These are phyloP conservation scores for Babesia sp. DNA, from an alignment of 169 alveolate genomes.

Conservation along the genomic window DNA sequence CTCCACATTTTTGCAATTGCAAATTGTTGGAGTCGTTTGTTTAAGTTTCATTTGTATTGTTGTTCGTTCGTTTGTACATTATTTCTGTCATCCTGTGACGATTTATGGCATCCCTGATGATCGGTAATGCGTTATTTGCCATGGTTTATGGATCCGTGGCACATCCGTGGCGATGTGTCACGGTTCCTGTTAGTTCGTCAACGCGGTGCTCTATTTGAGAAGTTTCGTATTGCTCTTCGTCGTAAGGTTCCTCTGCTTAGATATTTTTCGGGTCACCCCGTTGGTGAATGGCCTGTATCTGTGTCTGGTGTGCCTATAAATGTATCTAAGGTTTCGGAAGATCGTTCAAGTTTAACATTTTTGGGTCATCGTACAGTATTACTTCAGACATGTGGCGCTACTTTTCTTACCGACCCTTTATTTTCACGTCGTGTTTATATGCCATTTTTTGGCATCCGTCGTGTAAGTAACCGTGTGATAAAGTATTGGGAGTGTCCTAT, in stretches of 20 bases:
- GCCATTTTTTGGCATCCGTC: slow-evolving; percentile 10
- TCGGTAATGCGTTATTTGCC: slow-evolving; percentile 28
- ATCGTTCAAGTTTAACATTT: slow-evolving; percentile 30
- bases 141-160: slow-evolving; percentile 41
- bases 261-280: slow-evolving; percentile 10
- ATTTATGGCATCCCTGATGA: not conserved
- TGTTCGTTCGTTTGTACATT: not conserved
- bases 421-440: slow-evolving; percentile 43
- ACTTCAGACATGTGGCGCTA: slow-evolving; percentile 56
- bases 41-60: not conserved
- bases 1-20: not conserved
- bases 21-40: not conserved
- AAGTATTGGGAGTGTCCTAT: slow-evolving; percentile 49
- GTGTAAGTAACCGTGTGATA: slow-evolving; percentile 22
- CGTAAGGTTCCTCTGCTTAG: slow-evolving; percentile 20
- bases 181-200: slow-evolving; percentile 15
- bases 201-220: slow-evolving; percentile 26
- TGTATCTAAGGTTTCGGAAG: not conserved
- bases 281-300: slow-evolving; percentile 43
- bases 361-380: slow-evolving; percentile 66
- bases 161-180: slow-evolving; percentile 35
- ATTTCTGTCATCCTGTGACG: not conserved
- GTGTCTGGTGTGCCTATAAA: not conserved
- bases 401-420: slow-evolving; percentile 56
- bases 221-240: slow-evolving; percentile 6